These are phyloP conservation scores for Pythium biforme DNA, from an alignment of 352 stramenopile species.

Conservation along the genomic window DNA sequence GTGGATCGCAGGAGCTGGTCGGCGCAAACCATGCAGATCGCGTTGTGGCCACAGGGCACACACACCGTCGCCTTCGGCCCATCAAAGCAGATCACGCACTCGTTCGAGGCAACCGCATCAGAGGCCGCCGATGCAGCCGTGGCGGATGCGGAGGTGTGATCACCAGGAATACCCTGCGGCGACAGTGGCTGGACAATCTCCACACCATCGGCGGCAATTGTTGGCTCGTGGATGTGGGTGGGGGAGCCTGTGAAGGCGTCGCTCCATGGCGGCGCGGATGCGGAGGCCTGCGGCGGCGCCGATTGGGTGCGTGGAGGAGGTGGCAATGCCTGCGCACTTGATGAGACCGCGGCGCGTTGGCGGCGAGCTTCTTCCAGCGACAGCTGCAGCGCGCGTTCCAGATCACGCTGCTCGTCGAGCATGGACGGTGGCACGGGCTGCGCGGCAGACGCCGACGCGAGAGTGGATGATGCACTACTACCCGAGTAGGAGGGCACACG, in stretches of 20 bases:
- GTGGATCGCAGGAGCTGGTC: constrained; percentile 62
- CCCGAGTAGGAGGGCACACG: neutral
- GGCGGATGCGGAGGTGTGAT: neutral
- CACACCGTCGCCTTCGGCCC: constrained; percentile 69
- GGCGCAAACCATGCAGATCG: constrained; percentile 83
- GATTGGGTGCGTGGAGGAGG: neutral
- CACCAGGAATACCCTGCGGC: neutral
- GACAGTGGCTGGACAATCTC: constrained; percentile 70
- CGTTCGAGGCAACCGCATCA: constrained; percentile 19
- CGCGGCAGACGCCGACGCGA: neutral
- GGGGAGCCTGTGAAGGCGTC: constrained; percentile 27
- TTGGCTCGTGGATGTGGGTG: constrained; percentile 35
- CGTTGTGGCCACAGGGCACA: constrained; percentile 84
- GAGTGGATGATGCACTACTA: neutral
- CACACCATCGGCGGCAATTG: constrained; percentile 62
- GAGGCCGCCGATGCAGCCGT: neutral
- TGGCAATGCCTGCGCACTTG: too few relatives aligned
- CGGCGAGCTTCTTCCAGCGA: constrained; percentile 55
- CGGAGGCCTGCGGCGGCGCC: neutral
- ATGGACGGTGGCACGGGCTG: constrained; percentile 13
- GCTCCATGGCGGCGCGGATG: constrained; percentile 35
- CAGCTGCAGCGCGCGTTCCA: constrained; percentile 55
- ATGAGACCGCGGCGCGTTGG: constrained; percentile 1
- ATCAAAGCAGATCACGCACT: constrained; percentile 88
- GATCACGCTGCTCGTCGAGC: constrained; percentile 54